phyloP scores from a whole-genome alignment of 2,329 filamentous ascomycete genomes.

The Nigrospora oryzae region DNA sequence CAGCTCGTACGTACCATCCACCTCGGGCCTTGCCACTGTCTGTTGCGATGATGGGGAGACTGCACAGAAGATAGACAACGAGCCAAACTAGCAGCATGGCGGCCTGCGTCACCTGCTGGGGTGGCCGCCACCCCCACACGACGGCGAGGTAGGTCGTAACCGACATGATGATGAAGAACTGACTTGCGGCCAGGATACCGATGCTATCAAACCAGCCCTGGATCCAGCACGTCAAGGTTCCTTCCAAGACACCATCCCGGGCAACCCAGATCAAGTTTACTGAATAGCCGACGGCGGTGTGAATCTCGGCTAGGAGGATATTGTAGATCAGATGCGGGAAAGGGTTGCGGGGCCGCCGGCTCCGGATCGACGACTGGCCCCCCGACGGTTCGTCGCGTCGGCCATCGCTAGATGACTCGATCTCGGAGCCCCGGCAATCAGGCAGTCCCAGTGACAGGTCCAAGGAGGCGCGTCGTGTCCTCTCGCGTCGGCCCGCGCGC shows the following conservation, averaged over 20 bases:
- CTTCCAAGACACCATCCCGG: conserved; percentile 5
- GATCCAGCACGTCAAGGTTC: conserved; percentile 3
- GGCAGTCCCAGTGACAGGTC: neutral
- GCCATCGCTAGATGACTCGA: neutral
- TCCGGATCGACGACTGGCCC: neutral
- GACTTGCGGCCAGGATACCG: conserved; percentile 3
- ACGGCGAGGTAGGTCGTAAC: conserved; percentile 5
- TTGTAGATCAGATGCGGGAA: conserved; percentile 8
- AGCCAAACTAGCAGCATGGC: conserved; percentile 1
- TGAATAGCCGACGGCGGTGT: conserved; percentile 4
- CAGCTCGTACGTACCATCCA: conserved; percentile 4
- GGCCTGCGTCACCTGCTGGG: neutral
- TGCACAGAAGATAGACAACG: neutral
- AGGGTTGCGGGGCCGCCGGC: conserved; percentile 2
- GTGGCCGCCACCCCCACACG: conserved; percentile 2
- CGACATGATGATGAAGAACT: conserved; percentile 5
- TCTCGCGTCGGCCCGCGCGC: too few relatives aligned
- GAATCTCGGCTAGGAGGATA: conserved; percentile 7
- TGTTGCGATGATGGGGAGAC: neutral
- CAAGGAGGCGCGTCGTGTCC: neutral
- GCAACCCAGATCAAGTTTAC: conserved; percentile 7
- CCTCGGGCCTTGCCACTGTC: conserved; percentile 1
- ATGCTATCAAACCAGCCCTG: conserved; percentile 8
- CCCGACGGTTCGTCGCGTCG: neutral
- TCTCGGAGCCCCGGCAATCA: neutral